phyloP scores from a whole-genome alignment of 2,329 filamentous ascomycete genomes.

The Bimuria novae-zelandiae region DNA sequence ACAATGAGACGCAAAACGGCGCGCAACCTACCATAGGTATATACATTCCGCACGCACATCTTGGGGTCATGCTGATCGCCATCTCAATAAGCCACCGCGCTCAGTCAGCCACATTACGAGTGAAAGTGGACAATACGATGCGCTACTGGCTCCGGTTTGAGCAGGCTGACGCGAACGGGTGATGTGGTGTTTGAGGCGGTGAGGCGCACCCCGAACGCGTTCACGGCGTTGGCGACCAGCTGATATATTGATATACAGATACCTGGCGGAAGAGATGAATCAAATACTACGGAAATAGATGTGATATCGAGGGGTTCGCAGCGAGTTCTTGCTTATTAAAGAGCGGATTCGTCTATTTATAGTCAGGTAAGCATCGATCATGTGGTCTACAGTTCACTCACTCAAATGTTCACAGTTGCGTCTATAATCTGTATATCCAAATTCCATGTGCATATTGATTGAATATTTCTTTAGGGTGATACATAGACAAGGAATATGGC shows the following conservation, averaged over 20 bases:
- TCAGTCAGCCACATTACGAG: constrained; percentile 4
- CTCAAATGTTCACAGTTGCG: too few species aligned
- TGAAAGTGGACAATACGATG: not conserved
- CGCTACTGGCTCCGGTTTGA: not conserved
- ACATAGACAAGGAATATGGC: too few species aligned
- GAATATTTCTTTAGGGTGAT: too few species aligned
- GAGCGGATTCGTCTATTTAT: too few species aligned
- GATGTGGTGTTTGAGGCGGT: not conserved
- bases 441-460: too few species aligned
- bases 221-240: not conserved
- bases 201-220: constrained; percentile 2
- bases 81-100: constrained; percentile 12
- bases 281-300: not conserved
- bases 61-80: constrained; percentile 3
- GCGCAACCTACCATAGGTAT: not conserved
- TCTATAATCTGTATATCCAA: too few species aligned
- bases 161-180: not conserved
- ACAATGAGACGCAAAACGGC: not conserved
- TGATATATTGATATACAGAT: not conserved
- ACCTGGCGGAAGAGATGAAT: not conserved
- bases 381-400: too few species aligned
- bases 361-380: too few species aligned
- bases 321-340: too few species aligned
- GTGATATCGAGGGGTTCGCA: too few species aligned
- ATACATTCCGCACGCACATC: not conserved